These are phyloP conservation scores for Medicago lupulina DNA, from an alignment of 306 rosid species.

Conservation along the genomic window DNA sequence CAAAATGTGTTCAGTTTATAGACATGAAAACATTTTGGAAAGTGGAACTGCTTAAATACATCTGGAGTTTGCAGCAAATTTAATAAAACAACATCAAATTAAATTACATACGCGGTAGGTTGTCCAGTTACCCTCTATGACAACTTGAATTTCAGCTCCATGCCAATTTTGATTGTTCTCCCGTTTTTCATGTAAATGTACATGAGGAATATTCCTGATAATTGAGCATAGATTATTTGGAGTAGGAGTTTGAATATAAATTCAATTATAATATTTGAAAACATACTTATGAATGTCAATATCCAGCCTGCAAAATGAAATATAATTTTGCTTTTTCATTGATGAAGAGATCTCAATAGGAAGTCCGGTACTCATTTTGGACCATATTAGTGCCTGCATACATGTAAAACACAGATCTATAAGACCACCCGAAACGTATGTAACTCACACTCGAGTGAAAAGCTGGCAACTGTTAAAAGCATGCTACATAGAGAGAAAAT, in stretches of 20 bases:
- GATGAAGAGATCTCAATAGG: constrained; percentile 91
- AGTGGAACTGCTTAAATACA: constrained; percentile 16
- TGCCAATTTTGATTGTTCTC: constrained; percentile 74
- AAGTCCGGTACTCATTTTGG: constrained; percentile 98
- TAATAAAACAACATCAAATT: constrained; percentile 30
- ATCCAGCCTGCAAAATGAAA: constrained; percentile 89
- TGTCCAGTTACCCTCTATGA: constrained; percentile 98
- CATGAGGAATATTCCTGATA: constrained; percentile 91
- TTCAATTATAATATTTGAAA: constrained; percentile 26
- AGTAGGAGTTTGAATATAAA: constrained; percentile 35
- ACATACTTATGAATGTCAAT: constrained; percentile 91
- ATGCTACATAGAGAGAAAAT: neutral
- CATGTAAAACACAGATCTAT: constrained; percentile 28
- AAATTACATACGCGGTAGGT: constrained; percentile 78
- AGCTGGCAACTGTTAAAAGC: constrained; percentile 25
- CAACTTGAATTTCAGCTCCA: constrained; percentile 98
- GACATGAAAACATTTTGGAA: constrained; percentile 37
- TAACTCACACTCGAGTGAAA: constrained; percentile 12
- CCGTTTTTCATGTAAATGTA: constrained; percentile 83
- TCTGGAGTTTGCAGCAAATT: constrained; percentile 29
- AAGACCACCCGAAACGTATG: constrained; percentile 6
- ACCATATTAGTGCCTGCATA: constrained; percentile 94
- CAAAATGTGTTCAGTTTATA: constrained; percentile 4
- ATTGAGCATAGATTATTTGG: constrained; percentile 38
- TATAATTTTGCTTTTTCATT: constrained; percentile 77